phyloP scores from a whole-genome alignment of 2,329 filamentous ascomycete species.

The Alternaria gaisen region DNA sequence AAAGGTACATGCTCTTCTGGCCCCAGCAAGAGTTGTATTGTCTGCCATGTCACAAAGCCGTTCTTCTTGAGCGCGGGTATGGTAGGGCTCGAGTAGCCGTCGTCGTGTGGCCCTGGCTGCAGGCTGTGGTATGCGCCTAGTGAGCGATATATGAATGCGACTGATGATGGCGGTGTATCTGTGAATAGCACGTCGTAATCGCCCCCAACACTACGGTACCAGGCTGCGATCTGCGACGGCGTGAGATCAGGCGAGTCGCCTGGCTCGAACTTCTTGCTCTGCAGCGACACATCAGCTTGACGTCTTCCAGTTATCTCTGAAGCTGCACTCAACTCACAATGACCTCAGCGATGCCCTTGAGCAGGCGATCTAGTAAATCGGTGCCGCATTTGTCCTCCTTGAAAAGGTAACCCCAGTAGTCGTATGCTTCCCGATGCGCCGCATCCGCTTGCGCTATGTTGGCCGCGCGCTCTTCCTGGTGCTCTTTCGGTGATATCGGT shows the following conservation, averaged over 20 bases:
- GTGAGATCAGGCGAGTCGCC: conserved; percentile 58
- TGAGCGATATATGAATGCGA: conserved; percentile 92
- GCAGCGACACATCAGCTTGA: conserved; percentile 22
- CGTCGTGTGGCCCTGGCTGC: conserved; percentile 70
- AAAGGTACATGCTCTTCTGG: conserved; percentile 89
- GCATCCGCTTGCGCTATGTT: conserved; percentile 36
- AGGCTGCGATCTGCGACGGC: conserved; percentile 59
- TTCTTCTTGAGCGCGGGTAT: conserved; percentile 83
- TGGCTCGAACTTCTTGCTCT: conserved; percentile 56
- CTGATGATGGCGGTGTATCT: conserved; percentile 73
- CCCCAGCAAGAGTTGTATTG: conserved; percentile 84
- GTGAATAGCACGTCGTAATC: conserved; percentile 73
- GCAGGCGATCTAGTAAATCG: conserved; percentile 55
- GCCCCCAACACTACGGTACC: conserved; percentile 59
- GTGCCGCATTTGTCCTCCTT: conserved; percentile 62
- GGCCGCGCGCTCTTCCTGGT: conserved; percentile 28
- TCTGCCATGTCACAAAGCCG: conserved; percentile 94
- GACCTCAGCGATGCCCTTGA: conserved; percentile 57
- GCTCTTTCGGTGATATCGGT: conserved; percentile 30
- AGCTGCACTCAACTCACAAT: conserved; percentile 50
- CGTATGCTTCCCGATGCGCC: conserved; percentile 54
- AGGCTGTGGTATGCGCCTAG: conserved; percentile 90
- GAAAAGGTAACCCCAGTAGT: conserved; percentile 63
- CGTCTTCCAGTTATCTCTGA: not conserved
- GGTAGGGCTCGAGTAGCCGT: conserved; percentile 76